Base-by-base conservation (phyloP, 2,329 filamentous ascomycete species). In the Rhynchosporium secalis region DNA sequence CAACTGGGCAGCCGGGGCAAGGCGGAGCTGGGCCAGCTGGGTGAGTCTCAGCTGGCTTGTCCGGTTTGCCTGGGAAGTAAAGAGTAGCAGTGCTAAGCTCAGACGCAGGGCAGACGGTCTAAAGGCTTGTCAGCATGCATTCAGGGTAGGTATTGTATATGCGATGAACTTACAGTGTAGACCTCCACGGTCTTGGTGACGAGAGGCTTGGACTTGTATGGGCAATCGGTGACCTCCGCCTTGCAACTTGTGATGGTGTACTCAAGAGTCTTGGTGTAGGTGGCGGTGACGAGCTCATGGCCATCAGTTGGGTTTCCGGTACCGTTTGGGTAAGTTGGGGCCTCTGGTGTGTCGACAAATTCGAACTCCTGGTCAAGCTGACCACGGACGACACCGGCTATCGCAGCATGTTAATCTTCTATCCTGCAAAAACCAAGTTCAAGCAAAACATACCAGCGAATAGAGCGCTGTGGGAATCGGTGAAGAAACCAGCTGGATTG, bases 401-500 rank as follows among this genome's bases (percentile, higher is more conserved):
- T 20, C 1, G 20, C 6, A 36, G 9, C 9, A 6, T 36, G 9
- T 36, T 36, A 36, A 10, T 36, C 33, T 6, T 36, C 6, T 6
- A 36, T 5, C 9, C 9, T 36, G 33, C 33, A 36, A 10, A 10
- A 5, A 10, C 20, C 9, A 36, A 6, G 33, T 6, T 6, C 33
- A 6, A 10, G 33, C 33, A 36, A 10, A 36, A 36, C 33, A 5
- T 36, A 36, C 33, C 33, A 2, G 76, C 67, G 54, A 76, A 79
- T 9, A 75, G 61, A 29, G 63, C 72, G 4, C 79, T 79, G 68
- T 83, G 80, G 9, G 74, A 72, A 70, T 83, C 80, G 29, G 77
- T 75, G 71, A 81, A 81, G 76, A 81, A 82, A 3, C 68, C 76
- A 3, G 66, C 69, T 1, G 80, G 79, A 66, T 81, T 78, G 3